A percentile compares a stretch with the other conserved stretches of the same genome.
phyloP scores from a whole-genome alignment of 805 yeast genomes.

The Kodamaea lidongshanica region DNA sequence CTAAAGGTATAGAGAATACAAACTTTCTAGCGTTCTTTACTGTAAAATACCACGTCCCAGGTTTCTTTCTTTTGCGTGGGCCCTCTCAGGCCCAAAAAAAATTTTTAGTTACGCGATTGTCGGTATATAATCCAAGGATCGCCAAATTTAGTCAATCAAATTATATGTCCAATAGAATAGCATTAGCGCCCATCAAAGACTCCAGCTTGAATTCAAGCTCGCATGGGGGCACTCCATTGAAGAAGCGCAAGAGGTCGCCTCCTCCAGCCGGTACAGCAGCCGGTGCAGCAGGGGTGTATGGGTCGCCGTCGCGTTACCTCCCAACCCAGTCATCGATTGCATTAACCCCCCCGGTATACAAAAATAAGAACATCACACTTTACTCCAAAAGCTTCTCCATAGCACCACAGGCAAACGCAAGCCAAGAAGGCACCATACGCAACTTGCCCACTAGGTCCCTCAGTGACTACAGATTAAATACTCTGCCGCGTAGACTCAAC shows the following conservation, averaged over 20 bases:
- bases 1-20: too few relatives aligned
- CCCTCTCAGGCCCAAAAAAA: too few relatives aligned
- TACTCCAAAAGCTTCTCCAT: slow-evolving; percentile 11
- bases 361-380: slow-evolving; percentile 2
- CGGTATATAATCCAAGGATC: slow-evolving; percentile 1
- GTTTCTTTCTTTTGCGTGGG: too few relatives aligned
- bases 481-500: slow-evolving; percentile 5
- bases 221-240: slow-evolving; percentile 8
- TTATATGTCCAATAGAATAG: slow-evolving; percentile 20
- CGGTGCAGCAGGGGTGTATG: slow-evolving; percentile 2
- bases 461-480: slow-evolving; percentile 20
- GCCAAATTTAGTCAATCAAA: background rate
- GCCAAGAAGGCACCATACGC: too few relatives aligned
- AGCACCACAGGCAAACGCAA: background rate
- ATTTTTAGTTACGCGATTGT: background rate
- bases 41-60: too few relatives aligned
- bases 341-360: slow-evolving; percentile 10
- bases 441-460: slow-evolving; percentile 11
- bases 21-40: too few relatives aligned
- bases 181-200: slow-evolving; percentile 33
- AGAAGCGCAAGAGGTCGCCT: slow-evolving; percentile 8
- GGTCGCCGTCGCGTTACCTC: slow-evolving; percentile 1
- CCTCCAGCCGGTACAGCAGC: slow-evolving; percentile 2
- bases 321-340: slow-evolving; percentile 10
- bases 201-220: slow-evolving; percentile 20